Base-by-base conservation (phyloP, 2,329 filamentous ascomycete species). In the Fusarium drepaniforme region DNA sequence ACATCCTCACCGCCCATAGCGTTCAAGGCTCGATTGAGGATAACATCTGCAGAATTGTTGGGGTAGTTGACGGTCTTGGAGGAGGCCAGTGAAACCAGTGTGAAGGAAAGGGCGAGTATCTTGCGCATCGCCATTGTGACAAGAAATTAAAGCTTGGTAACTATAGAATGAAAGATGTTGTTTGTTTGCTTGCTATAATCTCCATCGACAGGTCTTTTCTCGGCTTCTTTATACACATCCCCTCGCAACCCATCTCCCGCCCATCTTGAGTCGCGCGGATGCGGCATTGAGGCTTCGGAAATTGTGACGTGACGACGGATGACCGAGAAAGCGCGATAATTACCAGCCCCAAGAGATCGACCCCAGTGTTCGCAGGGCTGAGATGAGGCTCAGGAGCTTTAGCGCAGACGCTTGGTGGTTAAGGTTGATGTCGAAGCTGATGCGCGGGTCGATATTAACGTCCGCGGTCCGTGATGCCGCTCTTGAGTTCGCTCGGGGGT, bases 1-100 rank as follows among this genome's bases (percentile, higher is more conserved):
- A 23, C 12, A 33, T 38, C 16, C 8, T 72, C 58, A 7, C 69
- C 69, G 2, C 69, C 69, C 21, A 72, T 63, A 0, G 69, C 69
- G 5, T 53, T 23, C 25, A 71, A 56, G 16, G 69, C 66, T 6
- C 33, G 28, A 59, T 68, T 15, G 12, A 69, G 35, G 18, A 70
- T 37, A 2, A 8, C 44, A 59, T 60, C n/a, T 9, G 44, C 21
- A 37, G 46, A 46, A 7, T 12, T 30, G 8, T 30, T 42, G n/a
- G 62, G 28, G 2, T 25, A 33, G 30, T 3, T 37, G 49, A 58
- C 9, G 11, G 25, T 23, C 49, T 64, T 64, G 6, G 37, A 35
- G 12, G 49, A 58, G 37, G 49, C 62, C 5, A 64, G 37, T 5
- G 62, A 56, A 15, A 58, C 49, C 12, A 58, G 5, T 1, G 62